phyloP scores from a whole-genome alignment of 2,329 filamentous ascomycete species.

The Trichophyton schoenleinii region DNA sequence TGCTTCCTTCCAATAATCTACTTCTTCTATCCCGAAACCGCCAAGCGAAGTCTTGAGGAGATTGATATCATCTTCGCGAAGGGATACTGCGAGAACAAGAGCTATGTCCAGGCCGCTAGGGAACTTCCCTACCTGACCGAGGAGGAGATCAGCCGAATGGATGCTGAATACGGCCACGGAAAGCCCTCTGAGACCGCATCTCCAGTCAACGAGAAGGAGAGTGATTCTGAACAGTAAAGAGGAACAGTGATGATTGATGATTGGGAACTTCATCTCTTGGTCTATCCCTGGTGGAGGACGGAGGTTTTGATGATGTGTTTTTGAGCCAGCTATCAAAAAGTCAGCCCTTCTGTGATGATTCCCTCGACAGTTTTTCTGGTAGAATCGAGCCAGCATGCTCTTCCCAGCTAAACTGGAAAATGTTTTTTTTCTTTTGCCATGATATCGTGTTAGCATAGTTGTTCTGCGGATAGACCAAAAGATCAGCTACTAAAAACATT shows the following conservation, averaged over 20 bases:
- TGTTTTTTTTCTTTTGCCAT: background rate
- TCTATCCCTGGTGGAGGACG: background rate
- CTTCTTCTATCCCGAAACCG: constrained; percentile 43
- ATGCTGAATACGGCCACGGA: background rate
- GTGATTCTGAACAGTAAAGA: background rate
- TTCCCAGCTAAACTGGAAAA: background rate
- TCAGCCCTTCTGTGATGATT: background rate
- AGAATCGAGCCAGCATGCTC: background rate
- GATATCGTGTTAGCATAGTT: background rate
- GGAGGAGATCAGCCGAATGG: constrained; percentile 4
- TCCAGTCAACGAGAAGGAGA: background rate
- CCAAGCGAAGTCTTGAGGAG: constrained; percentile 31
- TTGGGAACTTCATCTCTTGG: background rate
- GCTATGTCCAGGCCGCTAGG: constrained; percentile 2
- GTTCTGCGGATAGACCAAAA: background rate
- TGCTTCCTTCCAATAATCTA: constrained; percentile 32
- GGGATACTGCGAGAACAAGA: constrained; percentile 4
- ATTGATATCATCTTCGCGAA: constrained; percentile 23
- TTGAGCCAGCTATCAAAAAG: background rate
- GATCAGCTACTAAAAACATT: background rate
- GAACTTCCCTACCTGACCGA: constrained; percentile 3
- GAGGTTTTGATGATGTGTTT: background rate
- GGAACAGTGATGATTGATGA: background rate
- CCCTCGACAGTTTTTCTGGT: background rate
- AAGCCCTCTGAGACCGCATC: background rate